These are phyloP conservation scores for Theobroma grandiflorum DNA, from an alignment of 441 rosid genomes.

Conservation along the genomic window DNA sequence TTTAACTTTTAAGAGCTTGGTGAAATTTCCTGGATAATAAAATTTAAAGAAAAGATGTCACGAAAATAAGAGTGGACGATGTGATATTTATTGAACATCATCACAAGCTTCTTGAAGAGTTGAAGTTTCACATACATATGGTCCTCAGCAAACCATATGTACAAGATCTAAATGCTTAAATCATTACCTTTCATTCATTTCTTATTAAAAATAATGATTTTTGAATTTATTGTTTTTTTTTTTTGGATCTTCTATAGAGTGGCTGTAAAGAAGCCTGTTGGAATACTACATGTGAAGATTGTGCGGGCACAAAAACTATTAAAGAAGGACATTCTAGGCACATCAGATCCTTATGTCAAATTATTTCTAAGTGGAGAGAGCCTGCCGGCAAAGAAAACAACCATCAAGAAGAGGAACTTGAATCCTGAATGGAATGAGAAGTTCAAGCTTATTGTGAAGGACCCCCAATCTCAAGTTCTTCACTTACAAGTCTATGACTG, in stretches of 20 bases:
- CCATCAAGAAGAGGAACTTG: constrained; percentile 52
- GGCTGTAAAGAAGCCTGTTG: constrained; percentile 52
- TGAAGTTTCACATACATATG: not conserved
- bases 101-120: not conserved
- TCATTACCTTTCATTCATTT: not conserved
- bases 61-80: not conserved
- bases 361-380: constrained; percentile 49
- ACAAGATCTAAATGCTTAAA: not conserved
- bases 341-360: constrained; percentile 62
- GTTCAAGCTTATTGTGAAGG: constrained; percentile 57
- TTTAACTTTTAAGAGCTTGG: not conserved
- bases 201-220: not conserved
- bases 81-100: not conserved
- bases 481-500: constrained; percentile 54
- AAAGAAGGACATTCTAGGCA: constrained; percentile 58
- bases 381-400: constrained; percentile 50
- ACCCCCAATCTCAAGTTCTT: constrained; percentile 50
- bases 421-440: constrained; percentile 61
- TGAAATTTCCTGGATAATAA: not conserved
- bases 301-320: constrained; percentile 47
- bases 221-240: not conserved
- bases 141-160: not conserved
- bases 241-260: constrained; percentile 29
- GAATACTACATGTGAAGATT: constrained; percentile 54
- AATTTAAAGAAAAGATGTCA: not conserved